Conservation (phyloP, 176 grass and related monocot species). For the Bromus sterilis region DNA sequence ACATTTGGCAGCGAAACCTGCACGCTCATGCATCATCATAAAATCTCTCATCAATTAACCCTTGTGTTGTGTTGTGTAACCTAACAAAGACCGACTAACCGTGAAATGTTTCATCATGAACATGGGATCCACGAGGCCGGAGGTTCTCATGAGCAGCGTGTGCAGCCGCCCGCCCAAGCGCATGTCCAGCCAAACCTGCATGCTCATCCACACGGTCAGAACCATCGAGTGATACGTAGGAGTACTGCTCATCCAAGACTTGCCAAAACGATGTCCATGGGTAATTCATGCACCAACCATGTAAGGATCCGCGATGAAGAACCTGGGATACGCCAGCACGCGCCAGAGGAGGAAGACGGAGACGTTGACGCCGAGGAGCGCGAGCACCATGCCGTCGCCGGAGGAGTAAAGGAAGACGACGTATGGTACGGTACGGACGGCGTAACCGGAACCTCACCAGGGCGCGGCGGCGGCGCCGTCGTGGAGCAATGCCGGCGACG, state of each 20-base stretch:
- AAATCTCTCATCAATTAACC: not conserved
- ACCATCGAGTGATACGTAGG: too few species aligned
- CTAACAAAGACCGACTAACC: constrained; percentile 13
- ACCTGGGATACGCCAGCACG: too few species aligned
- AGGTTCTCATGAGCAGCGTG: too few species aligned
- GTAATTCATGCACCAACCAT: too few species aligned
- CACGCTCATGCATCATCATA: constrained; percentile 3
- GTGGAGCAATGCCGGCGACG: not conserved
- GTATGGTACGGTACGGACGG: too few species aligned
- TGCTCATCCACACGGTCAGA: too few species aligned
- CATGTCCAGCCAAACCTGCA: too few species aligned
- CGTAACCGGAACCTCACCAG: constrained; percentile 25
- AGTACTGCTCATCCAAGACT: too few species aligned
- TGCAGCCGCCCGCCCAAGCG: too few species aligned
- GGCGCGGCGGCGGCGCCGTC: not conserved
- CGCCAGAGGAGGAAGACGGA: constrained; percentile 57
- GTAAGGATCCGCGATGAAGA: too few species aligned
- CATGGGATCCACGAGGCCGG: constrained; percentile 27
- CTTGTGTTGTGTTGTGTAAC: not conserved
- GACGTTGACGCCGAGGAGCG: constrained; percentile 46
- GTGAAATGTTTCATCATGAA: constrained; percentile 79
- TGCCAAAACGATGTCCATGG: too few species aligned
- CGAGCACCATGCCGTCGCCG: constrained; percentile 26
- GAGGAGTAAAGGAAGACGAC: too few species aligned
- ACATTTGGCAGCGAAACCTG: constrained; percentile 83